A percentile compares a stretch with the other conserved stretches of the same genome.
phyloP scores from a whole-genome alignment of 129 eudicot genomes.

The Flaveria trinervia region DNA sequence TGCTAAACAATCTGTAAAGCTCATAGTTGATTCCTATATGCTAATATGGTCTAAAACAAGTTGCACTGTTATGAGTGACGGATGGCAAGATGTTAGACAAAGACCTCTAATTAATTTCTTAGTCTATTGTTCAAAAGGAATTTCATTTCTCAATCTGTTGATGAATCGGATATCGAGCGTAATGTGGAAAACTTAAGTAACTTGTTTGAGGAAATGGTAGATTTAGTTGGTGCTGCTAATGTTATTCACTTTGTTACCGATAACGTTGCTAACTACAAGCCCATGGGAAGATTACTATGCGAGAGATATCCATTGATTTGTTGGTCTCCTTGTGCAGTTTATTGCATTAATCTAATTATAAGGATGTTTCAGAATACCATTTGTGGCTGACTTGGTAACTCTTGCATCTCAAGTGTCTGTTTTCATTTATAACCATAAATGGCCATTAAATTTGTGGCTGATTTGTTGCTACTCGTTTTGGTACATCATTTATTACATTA shows the following conservation, averaged over 20 bases:
- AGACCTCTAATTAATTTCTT: too few relatives aligned
- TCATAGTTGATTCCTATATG: too few relatives aligned
- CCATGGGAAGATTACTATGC: not conserved
- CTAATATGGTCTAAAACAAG: too few relatives aligned
- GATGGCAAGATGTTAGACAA: too few relatives aligned
- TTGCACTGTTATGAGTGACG: too few relatives aligned
- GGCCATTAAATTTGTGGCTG: too few relatives aligned
- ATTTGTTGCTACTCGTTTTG: too few relatives aligned
- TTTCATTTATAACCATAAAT: too few relatives aligned
- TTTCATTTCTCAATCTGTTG: too few relatives aligned
- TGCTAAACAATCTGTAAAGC: too few relatives aligned
- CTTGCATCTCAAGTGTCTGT: not conserved
- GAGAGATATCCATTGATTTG: not conserved
- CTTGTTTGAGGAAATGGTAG: constrained; percentile 3
- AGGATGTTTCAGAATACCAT: not conserved
- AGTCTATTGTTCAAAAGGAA: too few relatives aligned
- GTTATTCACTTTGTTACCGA: not conserved
- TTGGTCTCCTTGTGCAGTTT: constrained; percentile 9
- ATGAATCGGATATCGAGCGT: too few relatives aligned
- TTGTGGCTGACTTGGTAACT: not conserved
- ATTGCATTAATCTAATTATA: not conserved
- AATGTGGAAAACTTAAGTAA: not conserved
- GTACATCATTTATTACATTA: constrained; percentile 2
- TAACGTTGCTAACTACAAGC: not conserved
- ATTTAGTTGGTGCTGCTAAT: not conserved